Base-by-base conservation (phyloP, 805 yeast species). In the Spathaspora passalidarum region DNA sequence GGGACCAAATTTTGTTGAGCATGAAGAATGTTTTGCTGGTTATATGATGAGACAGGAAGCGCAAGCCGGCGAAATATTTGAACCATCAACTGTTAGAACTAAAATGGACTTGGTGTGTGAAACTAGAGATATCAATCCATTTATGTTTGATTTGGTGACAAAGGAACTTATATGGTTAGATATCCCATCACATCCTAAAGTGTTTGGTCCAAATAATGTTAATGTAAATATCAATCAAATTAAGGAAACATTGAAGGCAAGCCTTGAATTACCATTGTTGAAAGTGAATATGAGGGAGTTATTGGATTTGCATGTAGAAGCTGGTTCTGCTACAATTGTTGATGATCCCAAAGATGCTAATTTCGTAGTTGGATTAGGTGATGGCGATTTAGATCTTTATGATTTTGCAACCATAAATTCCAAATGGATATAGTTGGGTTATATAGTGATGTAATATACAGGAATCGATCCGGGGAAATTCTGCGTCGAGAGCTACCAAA, bases 391-490 rank as follows among this genome's bases (percentile, higher is more conserved):
- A 13, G 49, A 49, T 29, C 42, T 42, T 6, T 44, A 40, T 32
- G 44, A 49, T 47, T 43, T 49, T 18, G 46, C 50, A n/a, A 41
- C 38, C 9, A 49, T 49, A 19, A 47, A 47, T 34, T 42, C 48
- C 14, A 25, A 17, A 7, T 47, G 50, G 48, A 44, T 25, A 7
- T 25, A 25, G 29, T 7, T 5, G 29, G 8, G 4, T 7, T 25
- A 4, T 25, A 25, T 25, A 7, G 29, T 25, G 13, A 25, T 5
- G 8, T 4, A 25, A 25, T 4, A n/a, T n/a, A n/a, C n/a, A n/a
- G n/a, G n/a, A n/a, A n/a, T n/a, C n/a, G n/a, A n/a, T n/a, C n/a
- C n/a, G n/a, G n/a, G n/a, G n/a, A n/a, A n/a, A n/a, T n/a, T n/a
- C n/a, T n/a, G n/a, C n/a, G n/a, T n/a, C n/a, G n/a, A n/a, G n/a